Percentiles rank a stretch among this genome's conserved stretches.
phyloP scores from a whole-genome alignment of 2,329 filamentous ascomycete genomes.

The Phyllachora maydis region DNA sequence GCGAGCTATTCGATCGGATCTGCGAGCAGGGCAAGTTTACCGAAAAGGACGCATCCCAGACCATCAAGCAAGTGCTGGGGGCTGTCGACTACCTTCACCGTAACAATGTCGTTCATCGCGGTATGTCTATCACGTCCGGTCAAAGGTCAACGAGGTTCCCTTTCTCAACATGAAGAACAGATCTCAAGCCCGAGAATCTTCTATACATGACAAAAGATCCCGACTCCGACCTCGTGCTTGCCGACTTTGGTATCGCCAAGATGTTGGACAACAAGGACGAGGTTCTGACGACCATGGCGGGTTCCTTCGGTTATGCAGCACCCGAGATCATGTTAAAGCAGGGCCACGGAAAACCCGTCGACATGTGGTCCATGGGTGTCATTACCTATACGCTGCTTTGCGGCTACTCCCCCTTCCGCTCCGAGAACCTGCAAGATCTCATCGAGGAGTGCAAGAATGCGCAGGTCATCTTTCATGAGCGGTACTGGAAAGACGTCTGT shows the following conservation, averaged over 20 bases:
- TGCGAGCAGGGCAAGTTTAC: conserved; percentile 97
- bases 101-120: conserved; percentile 90
- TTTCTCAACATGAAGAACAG: conserved; percentile 24
- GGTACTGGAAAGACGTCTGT: conserved; percentile 97
- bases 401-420: conserved; percentile 94
- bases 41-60: conserved; percentile 91
- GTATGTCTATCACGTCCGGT: conserved; percentile 21
- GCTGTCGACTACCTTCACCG: conserved; percentile 89
- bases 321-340: conserved; percentile 97
- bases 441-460: conserved; percentile 83
- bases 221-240: conserved; percentile 74
- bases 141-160: too few relatives aligned
- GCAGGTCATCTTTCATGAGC: conserved; percentile 82
- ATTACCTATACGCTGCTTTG: conserved; percentile 97
- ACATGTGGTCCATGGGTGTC: conserved; percentile 98
- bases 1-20: conserved; percentile 93
- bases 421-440: conserved; percentile 78
- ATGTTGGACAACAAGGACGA: conserved; percentile 83
- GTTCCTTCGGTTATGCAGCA: conserved; percentile 92
- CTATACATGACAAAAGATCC: conserved; percentile 67
- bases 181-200: conserved; percentile 94
- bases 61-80: conserved; percentile 80
- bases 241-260: conserved; percentile 97
- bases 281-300: conserved; percentile 93
- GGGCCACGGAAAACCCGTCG: conserved; percentile 92